Evolutionary conservation across 352 stramenopile species (phyloP).

Genomic region (Pythium graminicola): DNA sequence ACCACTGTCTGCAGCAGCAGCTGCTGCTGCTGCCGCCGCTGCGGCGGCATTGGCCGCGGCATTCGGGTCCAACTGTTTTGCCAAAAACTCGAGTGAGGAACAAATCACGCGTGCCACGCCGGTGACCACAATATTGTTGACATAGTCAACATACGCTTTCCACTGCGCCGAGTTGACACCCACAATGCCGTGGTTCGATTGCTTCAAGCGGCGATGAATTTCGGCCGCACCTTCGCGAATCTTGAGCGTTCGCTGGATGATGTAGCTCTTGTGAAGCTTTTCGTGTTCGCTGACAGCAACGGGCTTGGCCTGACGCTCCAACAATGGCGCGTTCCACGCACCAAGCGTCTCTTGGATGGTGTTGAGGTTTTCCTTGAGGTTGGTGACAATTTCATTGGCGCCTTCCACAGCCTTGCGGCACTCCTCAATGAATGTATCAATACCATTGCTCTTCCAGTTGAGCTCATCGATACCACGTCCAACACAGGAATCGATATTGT

Average conservation of each 20-base stretch:
- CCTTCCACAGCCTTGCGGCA: constrained; percentile 75
- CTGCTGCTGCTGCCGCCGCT: constrained; percentile 24
- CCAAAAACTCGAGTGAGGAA: constrained; percentile 87
- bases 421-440: constrained; percentile 93
- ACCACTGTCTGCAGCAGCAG: constrained; percentile 32
- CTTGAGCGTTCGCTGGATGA: constrained; percentile 89
- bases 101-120: constrained; percentile 88
- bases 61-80: constrained; percentile 91
- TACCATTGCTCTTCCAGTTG: constrained; percentile 94
- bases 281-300: constrained; percentile 96
- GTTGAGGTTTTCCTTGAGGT: constrained; percentile 96
- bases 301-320: constrained; percentile 95
- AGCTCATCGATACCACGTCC: constrained; percentile 91
- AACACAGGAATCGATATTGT: constrained; percentile 94
- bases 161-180: constrained; percentile 93
- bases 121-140: constrained; percentile 96
- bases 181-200: constrained; percentile 94
- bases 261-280: constrained; percentile 91
- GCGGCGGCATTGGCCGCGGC: constrained; percentile 29
- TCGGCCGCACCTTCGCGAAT: constrained; percentile 94
- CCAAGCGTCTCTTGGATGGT: constrained; percentile 91
- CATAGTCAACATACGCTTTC: constrained; percentile 96
- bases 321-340: constrained; percentile 90
- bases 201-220: constrained; percentile 94
- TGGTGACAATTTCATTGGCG: constrained; percentile 92